A percentile compares a stretch with the other conserved stretches of the same genome.
Evolutionary conservation across 495 filamentous ascomycete species (phyloP).

Genomic region (Tuber melanosporum): DNA sequence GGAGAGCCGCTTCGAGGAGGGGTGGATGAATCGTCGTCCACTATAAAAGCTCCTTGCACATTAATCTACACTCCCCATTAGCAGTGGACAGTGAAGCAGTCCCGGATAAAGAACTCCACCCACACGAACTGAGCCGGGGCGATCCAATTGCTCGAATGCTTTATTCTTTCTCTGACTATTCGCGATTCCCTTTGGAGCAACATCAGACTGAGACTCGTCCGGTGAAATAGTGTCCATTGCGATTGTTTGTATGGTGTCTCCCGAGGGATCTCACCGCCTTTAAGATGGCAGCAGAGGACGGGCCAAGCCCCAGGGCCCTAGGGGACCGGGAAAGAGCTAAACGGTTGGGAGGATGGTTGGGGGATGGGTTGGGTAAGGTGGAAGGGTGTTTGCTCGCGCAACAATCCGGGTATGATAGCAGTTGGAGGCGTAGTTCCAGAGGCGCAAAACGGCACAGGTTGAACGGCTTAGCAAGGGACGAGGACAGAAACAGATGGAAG

Average conservation of each 20-base stretch:
- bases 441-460: neutral
- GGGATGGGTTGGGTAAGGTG: neutral
- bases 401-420: no score
- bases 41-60: conserved; percentile 91
- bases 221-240: neutral
- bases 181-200: neutral
- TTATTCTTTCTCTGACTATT: conserved; percentile 32
- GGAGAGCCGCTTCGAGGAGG: conserved; percentile 49
- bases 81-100: neutral
- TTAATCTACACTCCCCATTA: conserved; percentile 64
- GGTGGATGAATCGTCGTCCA: conserved; percentile 60
- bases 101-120: neutral
- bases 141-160: conserved; percentile 34
- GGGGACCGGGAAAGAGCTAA: neutral
- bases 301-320: neutral
- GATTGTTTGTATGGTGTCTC: neutral
- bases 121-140: conserved; percentile 36
- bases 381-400: neutral
- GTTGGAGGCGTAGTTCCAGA: neutral
- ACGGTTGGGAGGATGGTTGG: neutral
- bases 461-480: neutral
- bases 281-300: neutral
- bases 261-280: neutral
- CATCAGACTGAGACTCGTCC: neutral
- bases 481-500: neutral